phyloP scores from a whole-genome alignment of 2,329 filamentous ascomycete species.

The Penicillium digitatum region DNA sequence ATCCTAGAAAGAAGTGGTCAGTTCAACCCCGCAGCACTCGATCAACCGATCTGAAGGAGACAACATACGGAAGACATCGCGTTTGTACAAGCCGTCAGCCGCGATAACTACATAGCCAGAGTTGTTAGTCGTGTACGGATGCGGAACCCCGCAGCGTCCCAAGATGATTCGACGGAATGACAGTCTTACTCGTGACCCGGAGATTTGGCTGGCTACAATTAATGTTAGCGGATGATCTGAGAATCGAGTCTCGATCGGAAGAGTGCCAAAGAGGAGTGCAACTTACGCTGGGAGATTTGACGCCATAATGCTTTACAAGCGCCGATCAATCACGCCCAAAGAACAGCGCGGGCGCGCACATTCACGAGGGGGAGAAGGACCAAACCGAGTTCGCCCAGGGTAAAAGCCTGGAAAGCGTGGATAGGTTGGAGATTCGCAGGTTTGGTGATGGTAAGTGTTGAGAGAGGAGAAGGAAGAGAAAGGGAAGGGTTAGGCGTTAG shows the following conservation, averaged over 20 bases:
- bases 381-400: constrained; percentile 13
- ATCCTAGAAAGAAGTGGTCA: constrained; percentile 56
- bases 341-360: constrained; percentile 33
- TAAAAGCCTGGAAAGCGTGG: constrained; percentile 13
- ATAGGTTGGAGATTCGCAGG: constrained; percentile 11
- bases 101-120: constrained; percentile 74
- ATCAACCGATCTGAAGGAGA: constrained; percentile 10
- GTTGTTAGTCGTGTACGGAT: constrained; percentile 20
- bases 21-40: constrained; percentile 12
- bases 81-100: constrained; percentile 96
- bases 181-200: constrained; percentile 75
- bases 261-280: constrained; percentile 11
- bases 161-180: constrained; percentile 11
- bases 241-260: background rate
- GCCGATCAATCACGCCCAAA: constrained; percentile 38
- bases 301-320: constrained; percentile 47
- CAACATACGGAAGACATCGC: constrained; percentile 95
- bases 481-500: constrained; percentile 17
- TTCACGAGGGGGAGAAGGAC: constrained; percentile 25
- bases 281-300: constrained; percentile 62
- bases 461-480: constrained; percentile 17
- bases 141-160: constrained; percentile 22
- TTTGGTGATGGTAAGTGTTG: constrained; percentile 17
- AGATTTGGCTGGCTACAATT: constrained; percentile 71
- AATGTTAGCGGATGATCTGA: constrained; percentile 11